Evolutionary conservation across 495 filamentous ascomycete species (phyloP).

Genomic region (Jackrogersella minutella): DNA sequence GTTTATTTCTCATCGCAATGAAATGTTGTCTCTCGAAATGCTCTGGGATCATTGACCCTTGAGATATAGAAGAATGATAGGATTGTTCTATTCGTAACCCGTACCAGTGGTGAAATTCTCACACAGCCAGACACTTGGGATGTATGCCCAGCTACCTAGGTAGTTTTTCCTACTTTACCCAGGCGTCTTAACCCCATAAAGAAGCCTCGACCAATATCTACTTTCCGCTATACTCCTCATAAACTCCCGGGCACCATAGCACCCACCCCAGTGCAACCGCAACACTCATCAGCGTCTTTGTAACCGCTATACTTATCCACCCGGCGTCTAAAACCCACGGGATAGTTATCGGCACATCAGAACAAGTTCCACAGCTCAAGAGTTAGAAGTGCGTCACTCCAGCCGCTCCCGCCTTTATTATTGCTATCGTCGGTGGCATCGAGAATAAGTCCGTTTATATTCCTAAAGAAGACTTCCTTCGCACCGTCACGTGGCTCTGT

Average conservation of each 20-base stretch:
- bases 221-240: conserved; percentile 25
- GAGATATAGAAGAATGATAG: too few species aligned
- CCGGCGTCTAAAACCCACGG: conserved; percentile 8
- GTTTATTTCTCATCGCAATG: too few species aligned
- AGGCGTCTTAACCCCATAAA: not conserved
- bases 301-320: conserved; percentile 8
- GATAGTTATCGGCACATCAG: conserved; percentile 38
- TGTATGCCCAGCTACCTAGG: too few species aligned
- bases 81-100: too few species aligned
- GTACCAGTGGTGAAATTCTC: too few species aligned
- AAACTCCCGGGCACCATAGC: conserved; percentile 24
- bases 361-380: conserved; percentile 38
- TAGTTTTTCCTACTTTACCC: too few species aligned
- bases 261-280: conserved; percentile 30
- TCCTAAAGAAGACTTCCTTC: conserved; percentile 50
- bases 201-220: not conserved
- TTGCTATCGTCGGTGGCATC: not conserved
- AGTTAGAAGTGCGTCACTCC: not conserved
- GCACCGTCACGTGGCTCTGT: conserved; percentile 43
- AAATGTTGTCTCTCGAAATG: too few species aligned
- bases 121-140: too few species aligned
- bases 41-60: too few species aligned
- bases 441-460: conserved; percentile 47
- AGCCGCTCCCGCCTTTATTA: not conserved
- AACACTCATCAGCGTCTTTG: conserved; percentile 25